A percentile compares a stretch with the other conserved stretches of the same genome.
Conservation (phyloP, 208 protist species). For the Trypanosomatidae sp. region DNA sequence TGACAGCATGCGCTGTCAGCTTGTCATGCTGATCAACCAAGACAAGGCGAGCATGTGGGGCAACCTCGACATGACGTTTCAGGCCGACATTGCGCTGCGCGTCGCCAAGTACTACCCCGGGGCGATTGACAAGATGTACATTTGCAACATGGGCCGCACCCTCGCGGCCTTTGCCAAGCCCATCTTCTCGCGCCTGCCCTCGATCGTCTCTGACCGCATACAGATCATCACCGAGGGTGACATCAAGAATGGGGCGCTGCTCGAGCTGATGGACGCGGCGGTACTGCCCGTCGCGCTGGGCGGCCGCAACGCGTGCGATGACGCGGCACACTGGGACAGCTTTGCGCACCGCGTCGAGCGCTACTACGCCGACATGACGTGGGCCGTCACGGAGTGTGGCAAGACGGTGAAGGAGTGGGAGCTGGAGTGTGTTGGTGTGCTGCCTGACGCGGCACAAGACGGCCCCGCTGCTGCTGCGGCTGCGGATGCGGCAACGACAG, state of each 20-base stretch:
- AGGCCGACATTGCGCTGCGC: constrained; percentile 43
- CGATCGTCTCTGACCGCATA: constrained; percentile 46
- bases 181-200: constrained; percentile 33
- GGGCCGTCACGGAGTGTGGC: constrained; percentile 19
- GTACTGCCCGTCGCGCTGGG: constrained; percentile 43
- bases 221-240: constrained; percentile 27
- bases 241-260: constrained; percentile 19
- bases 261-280: constrained; percentile 29
- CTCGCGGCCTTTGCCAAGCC: constrained; percentile 35
- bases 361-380: constrained; percentile 34
- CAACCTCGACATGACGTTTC: constrained; percentile 55
- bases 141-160: constrained; percentile 48
- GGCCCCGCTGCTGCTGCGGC: not conserved
- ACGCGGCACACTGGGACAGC: constrained; percentile 13
- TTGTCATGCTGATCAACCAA: constrained; percentile 60
- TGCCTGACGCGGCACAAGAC: not conserved
- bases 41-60: constrained; percentile 27
- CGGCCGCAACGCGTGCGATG: constrained; percentile 39
- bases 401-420: constrained; percentile 66
- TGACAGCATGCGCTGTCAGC: constrained; percentile 28
- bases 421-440: constrained; percentile 16
- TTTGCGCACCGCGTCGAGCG: constrained; percentile 23
- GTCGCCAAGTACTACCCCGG: constrained; percentile 61
- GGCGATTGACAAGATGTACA: constrained; percentile 44
- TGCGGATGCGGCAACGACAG: too few species aligned